Percentiles rank a stretch among this genome's conserved stretches.
phyloP scores from a whole-genome alignment of 2,329 filamentous ascomycete species.

The Ascochyta clinopodiicola region DNA sequence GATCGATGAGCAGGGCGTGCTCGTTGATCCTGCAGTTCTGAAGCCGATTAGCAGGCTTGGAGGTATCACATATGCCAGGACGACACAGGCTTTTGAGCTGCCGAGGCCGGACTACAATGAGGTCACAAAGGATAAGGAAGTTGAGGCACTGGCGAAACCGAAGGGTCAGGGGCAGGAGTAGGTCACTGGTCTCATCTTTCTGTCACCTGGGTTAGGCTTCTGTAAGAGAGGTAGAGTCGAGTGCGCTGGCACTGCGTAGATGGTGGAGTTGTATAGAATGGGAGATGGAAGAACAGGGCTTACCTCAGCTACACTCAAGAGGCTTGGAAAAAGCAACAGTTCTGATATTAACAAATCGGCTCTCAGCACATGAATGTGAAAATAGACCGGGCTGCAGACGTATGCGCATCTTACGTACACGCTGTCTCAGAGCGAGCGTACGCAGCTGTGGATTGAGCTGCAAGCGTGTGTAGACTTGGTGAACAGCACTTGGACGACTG shows the following conservation, averaged over 20 bases:
- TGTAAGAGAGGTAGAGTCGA: not conserved
- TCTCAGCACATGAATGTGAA: too few species aligned
- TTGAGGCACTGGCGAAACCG: constrained; percentile 63
- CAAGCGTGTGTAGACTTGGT: not conserved
- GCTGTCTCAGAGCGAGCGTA: not conserved
- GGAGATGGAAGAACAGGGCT: not conserved
- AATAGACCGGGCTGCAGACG: not conserved
- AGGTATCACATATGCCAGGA: constrained; percentile 82
- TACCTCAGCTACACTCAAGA: not conserved
- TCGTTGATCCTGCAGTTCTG: constrained; percentile 77
- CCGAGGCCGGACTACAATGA: constrained; percentile 62
- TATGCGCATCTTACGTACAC: not conserved
- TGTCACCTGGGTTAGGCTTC: not conserved
- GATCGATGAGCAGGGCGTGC: constrained; percentile 75
- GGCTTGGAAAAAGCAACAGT: not conserved
- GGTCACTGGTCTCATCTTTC: not conserved
- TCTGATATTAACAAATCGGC: not conserved
- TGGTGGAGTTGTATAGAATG: constrained; percentile 2
- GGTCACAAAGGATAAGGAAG: constrained; percentile 58
- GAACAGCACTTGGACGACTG: not conserved
- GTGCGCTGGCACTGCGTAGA: not conserved
- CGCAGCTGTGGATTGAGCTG: not conserved
- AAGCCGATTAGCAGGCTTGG: constrained; percentile 79
- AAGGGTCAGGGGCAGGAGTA: constrained; percentile 38
- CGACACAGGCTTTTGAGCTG: constrained; percentile 74